Percentiles rank a stretch among this genome's conserved stretches.
These are phyloP conservation scores for Laburnicola sp. DNA, from an alignment of 2,329 filamentous ascomycete genomes.

Conservation along the genomic window DNA sequence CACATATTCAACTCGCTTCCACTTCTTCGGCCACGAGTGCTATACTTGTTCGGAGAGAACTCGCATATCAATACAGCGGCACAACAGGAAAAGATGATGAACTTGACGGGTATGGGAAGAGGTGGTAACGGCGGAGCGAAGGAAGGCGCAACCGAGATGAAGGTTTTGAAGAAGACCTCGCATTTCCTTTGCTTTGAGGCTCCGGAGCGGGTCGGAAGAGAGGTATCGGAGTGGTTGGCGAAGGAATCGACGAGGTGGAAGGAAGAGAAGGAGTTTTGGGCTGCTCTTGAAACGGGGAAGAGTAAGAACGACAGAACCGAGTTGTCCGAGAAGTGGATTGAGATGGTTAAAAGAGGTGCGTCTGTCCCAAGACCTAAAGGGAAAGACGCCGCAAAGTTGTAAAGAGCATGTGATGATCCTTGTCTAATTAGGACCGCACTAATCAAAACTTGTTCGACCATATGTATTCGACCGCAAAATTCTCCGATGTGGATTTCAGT, in stretches of 20 bases:
- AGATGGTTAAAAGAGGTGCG: slow-evolving; percentile 6
- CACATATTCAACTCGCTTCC: slow-evolving; percentile 8
- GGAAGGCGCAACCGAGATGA: slow-evolving; percentile 15
- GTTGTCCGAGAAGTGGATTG: slow-evolving; percentile 21
- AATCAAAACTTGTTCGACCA: not conserved
- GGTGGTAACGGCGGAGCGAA: slow-evolving; percentile 19
- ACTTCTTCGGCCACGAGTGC: slow-evolving; percentile 13
- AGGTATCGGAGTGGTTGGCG: slow-evolving; percentile 15
- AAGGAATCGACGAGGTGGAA: slow-evolving; percentile 20
- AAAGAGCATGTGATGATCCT: not conserved
- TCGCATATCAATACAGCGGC: slow-evolving; percentile 20
- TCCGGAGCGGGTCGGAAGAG: slow-evolving; percentile 10
- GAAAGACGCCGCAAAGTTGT: slow-evolving; percentile 1
- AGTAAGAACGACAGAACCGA: slow-evolving; percentile 18
- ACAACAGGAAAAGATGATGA: slow-evolving; percentile 9
- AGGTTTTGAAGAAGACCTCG: slow-evolving; percentile 13
- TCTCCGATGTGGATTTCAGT: not conserved
- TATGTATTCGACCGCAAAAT: not conserved
- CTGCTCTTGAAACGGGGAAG: slow-evolving; percentile 15
- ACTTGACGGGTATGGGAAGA: slow-evolving; percentile 10
- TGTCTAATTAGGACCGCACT: not conserved
- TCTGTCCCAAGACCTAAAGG: not conserved
- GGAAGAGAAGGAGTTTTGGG: slow-evolving; percentile 18
- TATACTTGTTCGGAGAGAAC: slow-evolving; percentile 17
- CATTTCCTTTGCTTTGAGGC: slow-evolving; percentile 20